phyloP scores from a whole-genome alignment of 2,329 filamentous ascomycete species.

The Aphanoascus verrucosus region DNA sequence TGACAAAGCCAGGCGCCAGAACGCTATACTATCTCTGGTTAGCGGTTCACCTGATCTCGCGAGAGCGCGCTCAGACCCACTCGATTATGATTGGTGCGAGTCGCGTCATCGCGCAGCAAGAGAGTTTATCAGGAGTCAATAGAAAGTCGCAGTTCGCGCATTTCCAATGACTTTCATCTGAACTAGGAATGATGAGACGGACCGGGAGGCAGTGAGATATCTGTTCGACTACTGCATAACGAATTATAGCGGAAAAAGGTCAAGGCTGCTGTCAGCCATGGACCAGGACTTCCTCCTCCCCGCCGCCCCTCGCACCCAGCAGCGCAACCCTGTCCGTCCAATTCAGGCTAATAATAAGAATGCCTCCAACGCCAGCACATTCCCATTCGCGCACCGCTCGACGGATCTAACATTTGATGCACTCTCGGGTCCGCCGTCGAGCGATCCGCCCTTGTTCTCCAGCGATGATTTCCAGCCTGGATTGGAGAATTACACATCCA shows the following conservation, averaged over 20 bases:
- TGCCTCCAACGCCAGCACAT: constrained; percentile 20
- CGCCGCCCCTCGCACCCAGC: constrained; percentile 20
- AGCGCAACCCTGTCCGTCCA: constrained; percentile 17
- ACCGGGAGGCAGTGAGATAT: no score
- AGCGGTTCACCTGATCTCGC: constrained; percentile 1
- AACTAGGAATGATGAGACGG: no score
- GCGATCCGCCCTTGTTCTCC: constrained; percentile 39
- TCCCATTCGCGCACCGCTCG: constrained; percentile 29
- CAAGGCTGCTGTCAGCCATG: constrained; percentile 19
- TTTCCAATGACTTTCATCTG: no score
- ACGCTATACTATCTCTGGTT: no score
- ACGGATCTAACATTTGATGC: constrained; percentile 16
- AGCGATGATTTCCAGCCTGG: constrained; percentile 39
- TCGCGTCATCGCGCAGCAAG: constrained; percentile 12
- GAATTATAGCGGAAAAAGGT: background rate
- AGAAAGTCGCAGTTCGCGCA: background rate
- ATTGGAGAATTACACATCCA: constrained; percentile 34
- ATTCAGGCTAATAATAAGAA: constrained; percentile 19
- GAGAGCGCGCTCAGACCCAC: background rate
- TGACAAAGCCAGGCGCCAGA: background rate
- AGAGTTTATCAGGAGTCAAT: background rate
- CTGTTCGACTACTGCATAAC: no score
- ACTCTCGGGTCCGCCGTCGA: constrained; percentile 24
- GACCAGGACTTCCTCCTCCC: constrained; percentile 31
- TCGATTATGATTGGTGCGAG: constrained; percentile 4